These are phyloP conservation scores for Trichophyton rubrum DNA, from an alignment of 2,329 filamentous ascomycete species.

Conservation along the genomic window DNA sequence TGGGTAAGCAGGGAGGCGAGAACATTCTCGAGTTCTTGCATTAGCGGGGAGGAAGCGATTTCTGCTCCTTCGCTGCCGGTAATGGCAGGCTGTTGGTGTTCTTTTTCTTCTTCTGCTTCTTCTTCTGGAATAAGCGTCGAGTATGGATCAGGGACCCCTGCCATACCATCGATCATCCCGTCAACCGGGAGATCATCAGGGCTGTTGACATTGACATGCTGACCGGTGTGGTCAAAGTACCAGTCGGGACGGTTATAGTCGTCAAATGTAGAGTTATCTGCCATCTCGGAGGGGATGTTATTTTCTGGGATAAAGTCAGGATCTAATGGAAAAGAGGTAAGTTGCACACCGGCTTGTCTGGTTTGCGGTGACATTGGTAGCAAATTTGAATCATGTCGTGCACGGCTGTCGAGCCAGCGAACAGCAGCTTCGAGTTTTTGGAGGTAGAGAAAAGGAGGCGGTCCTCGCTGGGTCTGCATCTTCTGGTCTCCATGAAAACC, in stretches of 20 bases:
- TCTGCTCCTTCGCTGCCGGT: constrained; percentile 11
- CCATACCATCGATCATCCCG: not conserved
- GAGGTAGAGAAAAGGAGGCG: constrained; percentile 63
- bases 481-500: constrained; percentile 51
- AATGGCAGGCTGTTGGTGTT: constrained; percentile 3
- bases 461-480: constrained; percentile 33
- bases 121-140: not conserved
- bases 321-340: constrained; percentile 18
- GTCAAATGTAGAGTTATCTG: constrained; percentile 20
- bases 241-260: constrained; percentile 26
- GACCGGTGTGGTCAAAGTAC: constrained; percentile 25
- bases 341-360: not conserved
- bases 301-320: constrained; percentile 22
- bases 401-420: constrained; percentile 45
- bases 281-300: constrained; percentile 8
- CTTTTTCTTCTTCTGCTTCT: too few relatives aligned
- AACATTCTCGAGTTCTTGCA: constrained; percentile 59
- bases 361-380: not conserved
- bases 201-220: constrained; percentile 9
- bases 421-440: constrained; percentile 54
- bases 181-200: constrained; percentile 7
- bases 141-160: not conserved
- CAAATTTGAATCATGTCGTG: not conserved
- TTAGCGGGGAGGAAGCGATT: constrained; percentile 34
- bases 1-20: constrained; percentile 67